phyloP scores from a whole-genome alignment of 352 stramenopile species.

The Pythium vanterpoolii region DNA sequence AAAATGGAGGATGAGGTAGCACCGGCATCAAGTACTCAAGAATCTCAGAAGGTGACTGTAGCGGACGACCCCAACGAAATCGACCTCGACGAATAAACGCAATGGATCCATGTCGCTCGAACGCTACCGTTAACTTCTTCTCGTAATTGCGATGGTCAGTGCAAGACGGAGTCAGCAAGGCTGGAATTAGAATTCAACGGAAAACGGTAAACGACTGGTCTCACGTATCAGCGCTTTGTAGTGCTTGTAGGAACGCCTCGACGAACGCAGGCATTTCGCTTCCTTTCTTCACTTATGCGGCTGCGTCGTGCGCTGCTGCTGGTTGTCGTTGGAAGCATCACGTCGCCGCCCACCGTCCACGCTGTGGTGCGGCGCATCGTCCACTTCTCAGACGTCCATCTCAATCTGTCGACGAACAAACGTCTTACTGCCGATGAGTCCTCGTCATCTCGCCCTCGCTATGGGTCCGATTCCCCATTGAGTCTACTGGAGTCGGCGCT shows the following conservation, averaged over 20 bases:
- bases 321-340: not conserved
- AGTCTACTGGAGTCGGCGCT: constrained; percentile 68
- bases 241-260: not conserved
- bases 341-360: not conserved
- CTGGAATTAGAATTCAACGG: too few relatives aligned
- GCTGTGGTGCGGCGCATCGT: constrained; percentile 35
- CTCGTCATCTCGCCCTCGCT: constrained; percentile 37
- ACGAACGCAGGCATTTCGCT: not conserved
- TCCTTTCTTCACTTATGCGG: not conserved
- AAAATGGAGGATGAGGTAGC: not conserved
- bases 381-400: constrained; percentile 84
- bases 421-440: constrained; percentile 34
- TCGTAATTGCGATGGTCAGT: too few relatives aligned
- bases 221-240: too few relatives aligned
- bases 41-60: not conserved
- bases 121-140: too few relatives aligned
- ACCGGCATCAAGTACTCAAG: not conserved
- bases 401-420: constrained; percentile 72
- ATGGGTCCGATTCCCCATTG: constrained; percentile 53
- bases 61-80: constrained; percentile 24
- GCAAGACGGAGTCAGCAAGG: too few relatives aligned
- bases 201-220: too few relatives aligned
- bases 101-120: not conserved
- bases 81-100: constrained; percentile 19
- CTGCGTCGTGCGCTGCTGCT: not conserved